Conservation (phyloP, 306 rosid species). For the Rosa rugosa region DNA sequence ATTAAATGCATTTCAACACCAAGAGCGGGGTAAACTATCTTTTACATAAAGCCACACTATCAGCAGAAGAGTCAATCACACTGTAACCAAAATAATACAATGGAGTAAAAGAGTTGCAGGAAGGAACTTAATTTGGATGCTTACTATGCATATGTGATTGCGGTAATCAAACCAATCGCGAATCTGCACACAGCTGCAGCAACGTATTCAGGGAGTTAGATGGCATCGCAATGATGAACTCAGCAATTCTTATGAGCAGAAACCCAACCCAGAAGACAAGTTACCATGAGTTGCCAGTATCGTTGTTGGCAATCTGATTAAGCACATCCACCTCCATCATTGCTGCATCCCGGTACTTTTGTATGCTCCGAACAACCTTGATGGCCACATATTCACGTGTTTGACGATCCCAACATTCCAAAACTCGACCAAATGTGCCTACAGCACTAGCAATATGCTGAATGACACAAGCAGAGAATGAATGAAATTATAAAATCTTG, state of each 20-base stretch:
- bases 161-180: conserved; percentile 88
- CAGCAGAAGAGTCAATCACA: neutral
- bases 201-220: conserved; percentile 26
- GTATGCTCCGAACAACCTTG: conserved; percentile 86
- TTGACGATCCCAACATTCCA: conserved; percentile 99
- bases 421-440: conserved; percentile 99
- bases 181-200: conserved; percentile 87
- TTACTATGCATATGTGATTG: conserved; percentile 95
- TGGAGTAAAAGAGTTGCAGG: conserved; percentile 10
- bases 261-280: conserved; percentile 10
- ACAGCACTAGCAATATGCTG: conserved; percentile 98
- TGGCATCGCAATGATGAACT: conserved; percentile 15
- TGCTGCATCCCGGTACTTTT: conserved; percentile 89
- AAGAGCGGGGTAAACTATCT: neutral
- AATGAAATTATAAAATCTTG: conserved; percentile 72
- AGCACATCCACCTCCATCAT: conserved; percentile 91
- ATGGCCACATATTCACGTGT: conserved; percentile 82
- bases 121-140: conserved; percentile 33
- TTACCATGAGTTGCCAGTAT: conserved; percentile 65
- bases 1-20: neutral
- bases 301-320: conserved; percentile 59
- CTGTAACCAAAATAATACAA: neutral
- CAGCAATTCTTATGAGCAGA: conserved; percentile 24
- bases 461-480: conserved; percentile 80
- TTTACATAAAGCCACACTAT: neutral